Percentiles rank a stretch among this genome's conserved stretches.
These are phyloP conservation scores for Pyrenochaeta sp. DNA, from an alignment of 2,329 filamentous ascomycete species.

Conservation along the genomic window DNA sequence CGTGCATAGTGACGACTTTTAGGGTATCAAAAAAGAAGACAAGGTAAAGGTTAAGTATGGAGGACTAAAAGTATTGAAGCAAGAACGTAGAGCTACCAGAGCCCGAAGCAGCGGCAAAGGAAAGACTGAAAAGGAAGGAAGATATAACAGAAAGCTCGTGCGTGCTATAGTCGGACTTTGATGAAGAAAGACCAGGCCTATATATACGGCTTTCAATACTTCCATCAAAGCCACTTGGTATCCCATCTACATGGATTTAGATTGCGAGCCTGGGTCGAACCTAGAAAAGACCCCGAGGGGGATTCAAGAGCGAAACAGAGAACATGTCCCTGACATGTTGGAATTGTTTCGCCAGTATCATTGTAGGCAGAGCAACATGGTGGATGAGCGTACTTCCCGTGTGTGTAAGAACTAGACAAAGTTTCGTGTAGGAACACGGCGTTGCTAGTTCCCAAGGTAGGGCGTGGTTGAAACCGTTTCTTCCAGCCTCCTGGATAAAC, in stretches of 20 bases:
- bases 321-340: conserved; percentile 18
- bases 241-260: conserved; percentile 14
- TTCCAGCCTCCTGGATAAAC: conserved; percentile 25
- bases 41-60: too few relatives aligned
- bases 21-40: conserved; percentile 1
- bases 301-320: conserved; percentile 18
- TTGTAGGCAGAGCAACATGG: conserved; percentile 14
- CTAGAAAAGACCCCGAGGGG: too few relatives aligned
- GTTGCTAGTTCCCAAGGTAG: conserved; percentile 6
- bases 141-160: conserved; percentile 11
- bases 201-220: conserved; percentile 22
- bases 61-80: conserved; percentile 8
- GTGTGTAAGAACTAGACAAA: conserved; percentile 10
- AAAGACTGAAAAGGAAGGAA: conserved; percentile 16
- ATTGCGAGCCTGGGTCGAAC: conserved; percentile 11
- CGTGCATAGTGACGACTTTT: conserved; percentile 28
- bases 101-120: conserved; percentile 30
- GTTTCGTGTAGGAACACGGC: conserved; percentile 18
- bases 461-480: conserved; percentile 17
- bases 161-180: conserved; percentile 16
- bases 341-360: conserved; percentile 23
- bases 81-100: conserved; percentile 40
- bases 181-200: conserved; percentile 16
- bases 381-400: conserved; percentile 18
- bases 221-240: not conserved